phyloP scores from a whole-genome alignment of 805 yeast genomes.

The Starmerella powellii region DNA sequence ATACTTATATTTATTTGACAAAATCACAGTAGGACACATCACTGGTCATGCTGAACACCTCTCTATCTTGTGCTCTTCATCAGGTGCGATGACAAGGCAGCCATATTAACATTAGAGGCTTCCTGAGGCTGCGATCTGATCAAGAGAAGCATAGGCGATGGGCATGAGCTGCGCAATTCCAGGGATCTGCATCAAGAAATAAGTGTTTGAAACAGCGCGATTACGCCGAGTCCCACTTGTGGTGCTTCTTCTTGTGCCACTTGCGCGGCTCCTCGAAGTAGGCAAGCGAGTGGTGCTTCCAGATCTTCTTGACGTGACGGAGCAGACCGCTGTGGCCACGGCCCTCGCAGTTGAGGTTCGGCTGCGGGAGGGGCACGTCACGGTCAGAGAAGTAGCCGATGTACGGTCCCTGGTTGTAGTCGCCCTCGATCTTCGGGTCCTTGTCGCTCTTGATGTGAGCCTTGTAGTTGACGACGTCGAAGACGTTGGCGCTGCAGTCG shows the following conservation, averaged over 20 bases:
- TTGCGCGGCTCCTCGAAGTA: constrained; percentile 12
- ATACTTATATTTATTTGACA: too few species aligned
- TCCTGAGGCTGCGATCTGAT: too few species aligned
- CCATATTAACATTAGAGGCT: too few species aligned
- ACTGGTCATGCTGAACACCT: too few species aligned
- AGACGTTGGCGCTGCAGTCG: constrained; percentile 41
- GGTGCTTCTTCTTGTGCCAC: not conserved
- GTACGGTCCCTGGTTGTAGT: constrained; percentile 22
- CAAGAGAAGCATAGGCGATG: too few species aligned
- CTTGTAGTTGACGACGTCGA: constrained; percentile 33
- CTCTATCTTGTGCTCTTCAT: too few species aligned
- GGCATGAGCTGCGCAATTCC: too few species aligned
- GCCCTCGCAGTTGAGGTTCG: constrained; percentile 28
- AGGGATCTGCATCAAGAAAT: too few species aligned
- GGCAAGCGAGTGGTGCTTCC: constrained; percentile 23
- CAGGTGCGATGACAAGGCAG: too few species aligned
- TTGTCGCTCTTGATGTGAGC: constrained; percentile 17
- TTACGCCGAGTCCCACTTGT: too few species aligned
- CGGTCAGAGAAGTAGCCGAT: constrained; percentile 21
- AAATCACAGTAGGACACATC: too few species aligned
- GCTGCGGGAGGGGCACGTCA: constrained; percentile 20
- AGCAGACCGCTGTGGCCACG: constrained; percentile 24
- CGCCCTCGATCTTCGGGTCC: constrained; percentile 16
- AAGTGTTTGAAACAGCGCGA: too few species aligned
- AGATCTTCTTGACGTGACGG: constrained; percentile 21